Evolutionary conservation across 495 filamentous ascomycete species (phyloP), one percentile per base, ranked within the genome.

Genomic region (Aspergillus egyptiacus): DNA sequence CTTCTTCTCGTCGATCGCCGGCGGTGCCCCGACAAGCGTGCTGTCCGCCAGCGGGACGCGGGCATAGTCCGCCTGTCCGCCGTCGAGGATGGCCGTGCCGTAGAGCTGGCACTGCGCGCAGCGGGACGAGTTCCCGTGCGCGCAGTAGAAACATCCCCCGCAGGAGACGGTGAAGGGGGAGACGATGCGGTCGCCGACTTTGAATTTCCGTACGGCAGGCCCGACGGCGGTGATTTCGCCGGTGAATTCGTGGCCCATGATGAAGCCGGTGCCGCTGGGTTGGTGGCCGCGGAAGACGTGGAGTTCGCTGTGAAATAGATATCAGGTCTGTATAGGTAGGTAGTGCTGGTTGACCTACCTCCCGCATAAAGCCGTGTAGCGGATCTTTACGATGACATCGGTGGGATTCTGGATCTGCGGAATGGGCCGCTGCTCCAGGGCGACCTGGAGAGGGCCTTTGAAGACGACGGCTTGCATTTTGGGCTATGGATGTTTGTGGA

Each of bases 21-120:
- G 54, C 0, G 89, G 86, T 0, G 87, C 80, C 30, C 77, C 77
- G 53, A 88, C 76, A 0, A 84, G 77, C 0, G 87, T 95, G 0
- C 80, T 76, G 54, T 94, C 87, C 5, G 91, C 91, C 32, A 85
- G 68, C 0, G 91, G 91, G 3, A 94, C 75, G 2, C 89, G 81
- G 18, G 91, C 84, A 62, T 83, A 96, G 61, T 95, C 87, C 4
- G 91, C 90, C 65, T 96, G 90, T 0, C 76, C 89, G 38, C 90
- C 90, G 60, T 95, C 89, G 9, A 95, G 53, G 5, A 64, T 60
- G 1, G 68, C 62, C 11, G 71, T 79, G n/a, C 91, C 91, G 58
- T 89, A 95, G 1, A 95, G 73, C 27, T 75, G 62, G 14, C 71
- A 66, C 35, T 81, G 74, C 6, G 67, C 67, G 66, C 90, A 95